Conservation (phyloP, 768 basidiomycete genomes). For the Mycena leptocephala region DNA sequence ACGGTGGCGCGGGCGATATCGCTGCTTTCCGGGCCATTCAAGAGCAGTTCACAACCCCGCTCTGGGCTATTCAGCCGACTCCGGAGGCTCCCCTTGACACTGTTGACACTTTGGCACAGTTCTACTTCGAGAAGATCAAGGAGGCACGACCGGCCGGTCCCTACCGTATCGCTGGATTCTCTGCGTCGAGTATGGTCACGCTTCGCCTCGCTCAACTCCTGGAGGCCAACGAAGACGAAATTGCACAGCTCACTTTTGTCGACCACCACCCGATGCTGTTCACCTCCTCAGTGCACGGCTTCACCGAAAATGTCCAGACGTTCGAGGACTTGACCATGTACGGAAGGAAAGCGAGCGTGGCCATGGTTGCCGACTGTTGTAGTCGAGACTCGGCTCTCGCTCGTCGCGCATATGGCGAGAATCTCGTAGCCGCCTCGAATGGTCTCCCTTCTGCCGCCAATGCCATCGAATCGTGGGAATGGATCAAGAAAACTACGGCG, state of each 20-base stretch:
- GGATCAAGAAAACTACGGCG: slow-evolving; percentile 20
- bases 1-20: not conserved
- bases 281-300: slow-evolving; percentile 4
- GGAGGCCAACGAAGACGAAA: not conserved
- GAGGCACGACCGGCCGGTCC: slow-evolving; percentile 32
- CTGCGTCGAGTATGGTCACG: not conserved
- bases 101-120: slow-evolving; percentile 23
- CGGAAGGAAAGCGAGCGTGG: slow-evolving; percentile 16
- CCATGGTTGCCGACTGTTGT: slow-evolving; percentile 26
- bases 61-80: slow-evolving; percentile 32
- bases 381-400: slow-evolving; percentile 20
- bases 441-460: slow-evolving; percentile 24
- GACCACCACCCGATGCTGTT: not conserved
- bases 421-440: slow-evolving; percentile 20
- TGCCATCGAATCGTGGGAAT: slow-evolving; percentile 28
- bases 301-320: slow-evolving; percentile 14
- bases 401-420: slow-evolving; percentile 24
- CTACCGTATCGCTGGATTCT: slow-evolving; percentile 34
- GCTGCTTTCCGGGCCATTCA: slow-evolving; percentile 5
- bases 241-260: not conserved
- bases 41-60: slow-evolving; percentile 22
- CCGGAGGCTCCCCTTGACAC: slow-evolving; percentile 35
- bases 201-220: not conserved
- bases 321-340: slow-evolving; percentile 9
- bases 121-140: slow-evolving; percentile 40